Conservation (phyloP, 441 rosid species). For the Jatropha podagrica region DNA sequence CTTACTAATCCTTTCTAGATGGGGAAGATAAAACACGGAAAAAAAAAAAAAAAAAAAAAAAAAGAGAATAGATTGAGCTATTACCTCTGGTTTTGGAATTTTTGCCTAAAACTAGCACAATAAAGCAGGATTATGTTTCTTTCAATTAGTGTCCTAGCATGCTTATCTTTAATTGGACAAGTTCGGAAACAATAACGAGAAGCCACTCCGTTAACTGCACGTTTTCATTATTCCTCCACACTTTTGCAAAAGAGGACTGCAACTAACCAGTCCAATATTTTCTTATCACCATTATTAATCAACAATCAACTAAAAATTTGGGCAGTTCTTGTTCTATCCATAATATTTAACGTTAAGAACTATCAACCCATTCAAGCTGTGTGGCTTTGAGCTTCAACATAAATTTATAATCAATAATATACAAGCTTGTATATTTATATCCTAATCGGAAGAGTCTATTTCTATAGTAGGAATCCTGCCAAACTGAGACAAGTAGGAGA, state of each 20-base stretch:
- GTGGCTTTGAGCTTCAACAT: neutral
- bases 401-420: neutral
- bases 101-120: neutral
- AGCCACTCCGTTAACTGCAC: too few relatives aligned
- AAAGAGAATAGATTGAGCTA: neutral
- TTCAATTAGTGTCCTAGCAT: too few relatives aligned
- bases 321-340: neutral
- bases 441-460: constrained; percentile 60
- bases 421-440: neutral
- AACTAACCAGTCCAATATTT: too few relatives aligned
- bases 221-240: too few relatives aligned
- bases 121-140: too few relatives aligned
- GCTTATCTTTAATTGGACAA: too few relatives aligned
- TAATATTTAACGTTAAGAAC: neutral
- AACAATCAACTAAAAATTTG: too few relatives aligned
- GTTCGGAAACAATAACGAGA: too few relatives aligned
- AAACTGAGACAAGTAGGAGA: constrained; percentile 50
- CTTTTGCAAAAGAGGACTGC: too few relatives aligned
- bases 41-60: neutral
- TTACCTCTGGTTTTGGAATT: neutral
- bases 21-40: constrained; percentile 29
- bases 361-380: neutral
- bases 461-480: constrained; percentile 46
- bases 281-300: too few relatives aligned
- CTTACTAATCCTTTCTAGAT: constrained; percentile 40